phyloP scores from a whole-genome alignment of 768 basidiomycete genomes.

The Lactarius quietus region DNA sequence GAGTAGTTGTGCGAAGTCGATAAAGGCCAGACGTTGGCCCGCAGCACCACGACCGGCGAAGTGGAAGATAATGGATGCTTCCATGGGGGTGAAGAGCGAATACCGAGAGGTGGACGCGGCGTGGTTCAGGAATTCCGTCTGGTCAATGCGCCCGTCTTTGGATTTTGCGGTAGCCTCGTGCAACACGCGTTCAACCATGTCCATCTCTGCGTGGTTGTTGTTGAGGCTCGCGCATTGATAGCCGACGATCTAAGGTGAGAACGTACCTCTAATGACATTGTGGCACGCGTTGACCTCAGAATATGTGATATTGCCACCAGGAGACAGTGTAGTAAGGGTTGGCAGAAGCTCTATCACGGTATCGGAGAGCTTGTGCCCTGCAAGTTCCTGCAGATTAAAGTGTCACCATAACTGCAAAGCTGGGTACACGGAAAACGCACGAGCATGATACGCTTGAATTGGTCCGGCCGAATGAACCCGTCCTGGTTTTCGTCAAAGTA shows the following conservation, averaged over 20 bases:
- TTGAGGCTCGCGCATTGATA: conserved; percentile 12
- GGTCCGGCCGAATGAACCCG: conserved; percentile 89
- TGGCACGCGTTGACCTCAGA: conserved; percentile 97
- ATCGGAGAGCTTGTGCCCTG: conserved; percentile 96
- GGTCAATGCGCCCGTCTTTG: conserved; percentile 94
- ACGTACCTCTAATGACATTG: conserved; percentile 86
- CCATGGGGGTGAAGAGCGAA: conserved; percentile 95
- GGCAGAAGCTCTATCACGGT: conserved; percentile 89
- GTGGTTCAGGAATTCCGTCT: conserved; percentile 92
- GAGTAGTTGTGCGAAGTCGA: conserved; percentile 90
- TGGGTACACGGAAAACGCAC: conserved; percentile 42
- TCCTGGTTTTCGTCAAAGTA: conserved; percentile 86
- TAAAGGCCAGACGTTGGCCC: conserved; percentile 67
- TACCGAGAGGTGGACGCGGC: conserved; percentile 85
- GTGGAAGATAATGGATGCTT: conserved; percentile 97
- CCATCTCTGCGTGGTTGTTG: conserved; percentile 64
- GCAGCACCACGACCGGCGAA: conserved; percentile 83
- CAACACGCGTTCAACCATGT: conserved; percentile 91
- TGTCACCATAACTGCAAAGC: neutral
- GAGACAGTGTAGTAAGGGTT: conserved; percentile 84
- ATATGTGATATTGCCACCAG: conserved; percentile 89
- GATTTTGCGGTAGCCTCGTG: conserved; percentile 86
- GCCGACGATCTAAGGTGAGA: conserved; percentile 4
- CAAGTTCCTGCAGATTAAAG: conserved; percentile 65
- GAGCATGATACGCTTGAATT: conserved; percentile 94